Evolutionary conservation across 139 green algal genomes (phyloP), one percentile per base, ranked within the genome.

Genomic region (Mychonastes homosphaera): DNA sequence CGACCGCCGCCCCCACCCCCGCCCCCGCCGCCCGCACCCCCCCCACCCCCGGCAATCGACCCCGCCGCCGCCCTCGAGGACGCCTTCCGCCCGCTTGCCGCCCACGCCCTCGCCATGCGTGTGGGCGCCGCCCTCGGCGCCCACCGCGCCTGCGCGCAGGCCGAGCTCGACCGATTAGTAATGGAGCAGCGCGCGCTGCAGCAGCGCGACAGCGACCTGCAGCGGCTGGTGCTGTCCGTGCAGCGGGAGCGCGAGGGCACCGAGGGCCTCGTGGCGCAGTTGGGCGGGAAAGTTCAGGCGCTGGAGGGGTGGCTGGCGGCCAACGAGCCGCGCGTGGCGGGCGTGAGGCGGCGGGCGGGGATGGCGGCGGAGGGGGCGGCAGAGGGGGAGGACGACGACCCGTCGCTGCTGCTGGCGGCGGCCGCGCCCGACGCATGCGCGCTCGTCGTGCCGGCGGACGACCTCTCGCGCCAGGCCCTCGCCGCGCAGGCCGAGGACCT

Each of bases 401-500:
- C 30, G 38, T 35, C 47, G n/a, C 8, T 50, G 43, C 43, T 50
- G 43, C n/a, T n/a, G n/a, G n/a, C n/a, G n/a, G n/a, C n/a, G n/a
- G n/a, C n/a, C n/a, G n/a, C n/a, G n/a, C n/a, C n/a, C n/a, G n/a
- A n/a, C n/a, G n/a, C n/a, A n/a, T n/a, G 79, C 56, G 39, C 43
- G 1, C 67, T 68, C 0, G 71, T 92, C 49, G 66, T 80, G 52
- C 75, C 85, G 4, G 62, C 69, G 7, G 88, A 96, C 65, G 53
- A 63, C 0, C 65, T 89, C 36, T 77, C 62, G 13, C 59, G 62
- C 54, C 86, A 95, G 67, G 80, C 82, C 15, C 65, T 95, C 47
- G 69, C 83, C 27, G 70, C 69, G 30, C 74, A 87, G 63, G 78
- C 84, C 7, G 68, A 84, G 54, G 88, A 96, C 62, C 46, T 92